Evolutionary conservation across 2,329 filamentous ascomycete genomes (phyloP), one percentile per base, ranked within the genome.

Genomic region (Arthrobotrys megalospora): DNA sequence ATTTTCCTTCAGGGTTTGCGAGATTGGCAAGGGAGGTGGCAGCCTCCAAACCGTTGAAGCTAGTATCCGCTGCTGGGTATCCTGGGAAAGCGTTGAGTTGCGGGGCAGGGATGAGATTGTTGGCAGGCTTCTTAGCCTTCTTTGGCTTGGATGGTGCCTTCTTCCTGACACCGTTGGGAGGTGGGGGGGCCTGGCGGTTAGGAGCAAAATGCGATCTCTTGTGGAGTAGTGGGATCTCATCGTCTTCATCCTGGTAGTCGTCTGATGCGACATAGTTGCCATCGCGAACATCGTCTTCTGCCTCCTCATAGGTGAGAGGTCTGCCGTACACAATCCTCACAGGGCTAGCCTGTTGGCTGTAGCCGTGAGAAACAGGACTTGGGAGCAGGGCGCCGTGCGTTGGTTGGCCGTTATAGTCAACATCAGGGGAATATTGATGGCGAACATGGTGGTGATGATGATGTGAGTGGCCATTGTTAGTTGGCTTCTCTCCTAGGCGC

Each of bases 321-420:
- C 87, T 48, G 86, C 87, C 81, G 86, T 88, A 82, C 90, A 88
- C 77, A 87, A 88, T 79, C 86, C 89, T 65, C 87, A 88, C 48
- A 86, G 85, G 84, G 81, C 86, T 87, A 75, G 85, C 84, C 75
- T 85, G 87, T 80, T 86, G 87, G 72, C 81, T 80, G 38, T 80
- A 77, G 47, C 75, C 67, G 16, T 78, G 75, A 28, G 75, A 78
- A 19, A 78, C 68, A 28, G 76, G 76, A 36, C 76, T 79, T 7
- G 69, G 67, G 14, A 79, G 53, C 28, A 72, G 16, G 6, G 53
- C 21, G 11, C 38, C 45, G 8, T 79, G 43, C 6, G 76, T 71
- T 16, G 76, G 68, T 38, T 73, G 63, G 7, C 76, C 94, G 84
- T 95, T 97, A 80, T 97, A 92, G 0, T 93, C 94, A 84, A 98